Conservation (phyloP, 2,329 filamentous ascomycete species). For the Ophiosphaerella herpotricha region DNA sequence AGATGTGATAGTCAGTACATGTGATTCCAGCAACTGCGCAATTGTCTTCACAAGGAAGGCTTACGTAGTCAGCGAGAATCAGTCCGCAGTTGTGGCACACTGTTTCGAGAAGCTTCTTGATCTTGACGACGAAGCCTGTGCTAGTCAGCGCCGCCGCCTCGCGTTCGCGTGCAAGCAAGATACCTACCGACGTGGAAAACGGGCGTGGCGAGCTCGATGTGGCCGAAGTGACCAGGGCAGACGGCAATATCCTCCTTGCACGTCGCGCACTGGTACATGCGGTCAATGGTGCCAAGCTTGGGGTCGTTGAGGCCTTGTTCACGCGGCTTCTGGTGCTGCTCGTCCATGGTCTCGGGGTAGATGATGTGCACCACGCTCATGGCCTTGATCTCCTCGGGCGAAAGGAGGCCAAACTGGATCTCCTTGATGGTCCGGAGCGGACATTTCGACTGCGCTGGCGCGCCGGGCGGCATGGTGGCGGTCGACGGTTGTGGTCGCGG, state of each 20-base stretch:
- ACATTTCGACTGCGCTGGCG: constrained; percentile 71
- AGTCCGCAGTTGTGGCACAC: constrained; percentile 99
- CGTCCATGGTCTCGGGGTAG: constrained; percentile 99
- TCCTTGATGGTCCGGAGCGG: constrained; percentile 97
- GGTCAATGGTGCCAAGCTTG: constrained; percentile 93
- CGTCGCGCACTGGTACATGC: constrained; percentile 92
- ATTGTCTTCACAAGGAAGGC: constrained; percentile 67
- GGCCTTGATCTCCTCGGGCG: constrained; percentile 97
- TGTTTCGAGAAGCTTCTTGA: constrained; percentile 98
- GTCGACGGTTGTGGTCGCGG: constrained; percentile 8
- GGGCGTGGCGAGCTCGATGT: constrained; percentile 95
- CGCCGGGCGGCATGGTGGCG: constrained; percentile 76
- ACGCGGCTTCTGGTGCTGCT: constrained; percentile 86
- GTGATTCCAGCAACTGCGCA: constrained; percentile 51
- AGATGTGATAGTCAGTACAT: constrained; percentile 61
- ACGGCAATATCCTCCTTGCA: constrained; percentile 95
- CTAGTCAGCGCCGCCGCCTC: constrained; percentile 9
- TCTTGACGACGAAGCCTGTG: constrained; percentile 92
- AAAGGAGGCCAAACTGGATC: constrained; percentile 97
- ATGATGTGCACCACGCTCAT: constrained; percentile 97
- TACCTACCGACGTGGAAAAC: constrained; percentile 80
- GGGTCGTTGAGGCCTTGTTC: constrained; percentile 94
- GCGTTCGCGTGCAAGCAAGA: constrained; percentile 18
- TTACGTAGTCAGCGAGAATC: constrained; percentile 96
- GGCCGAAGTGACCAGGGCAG: constrained; percentile 97